Evolutionary conservation across 192 early-diverging fungal species (phyloP).

Genomic region (Lobulomyces angularis): DNA sequence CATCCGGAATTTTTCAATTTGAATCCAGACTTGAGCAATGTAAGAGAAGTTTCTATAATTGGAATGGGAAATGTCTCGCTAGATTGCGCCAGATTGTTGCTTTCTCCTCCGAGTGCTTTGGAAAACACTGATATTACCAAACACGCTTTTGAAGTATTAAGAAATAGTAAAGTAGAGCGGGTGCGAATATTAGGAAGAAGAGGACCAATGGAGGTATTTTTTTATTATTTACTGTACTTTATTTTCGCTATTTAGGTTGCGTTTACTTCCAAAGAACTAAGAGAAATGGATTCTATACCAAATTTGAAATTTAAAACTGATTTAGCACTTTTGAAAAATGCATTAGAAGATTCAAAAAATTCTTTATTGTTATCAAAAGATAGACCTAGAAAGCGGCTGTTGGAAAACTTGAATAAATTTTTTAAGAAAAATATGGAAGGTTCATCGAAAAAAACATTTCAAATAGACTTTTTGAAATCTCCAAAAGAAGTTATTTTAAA

Average conservation of each 20-base stretch:
- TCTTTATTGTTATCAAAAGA: slow-evolving; percentile 23
- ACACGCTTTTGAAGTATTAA: slow-evolving; percentile 51
- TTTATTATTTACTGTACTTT: slow-evolving; percentile 4
- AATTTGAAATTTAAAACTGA: slow-evolving; percentile 52
- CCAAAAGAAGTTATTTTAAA: slow-evolving; percentile 41
- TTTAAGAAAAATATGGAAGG: slow-evolving; percentile 36
- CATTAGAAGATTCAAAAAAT: slow-evolving; percentile 29
- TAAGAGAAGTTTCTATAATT: too few relatives aligned
- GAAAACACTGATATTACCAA: slow-evolving; percentile 76
- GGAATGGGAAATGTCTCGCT: slow-evolving; percentile 93
- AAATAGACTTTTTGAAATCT: slow-evolving; percentile 58
- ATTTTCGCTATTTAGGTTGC: slow-evolving; percentile 34
- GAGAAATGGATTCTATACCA: slow-evolving; percentile 78
- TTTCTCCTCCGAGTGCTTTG: slow-evolving; percentile 57
- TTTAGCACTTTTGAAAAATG: slow-evolving; percentile 30
- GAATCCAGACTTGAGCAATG: slow-evolving; percentile 42
- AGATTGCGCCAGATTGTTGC: slow-evolving; percentile 77
- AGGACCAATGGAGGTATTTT: slow-evolving; percentile 74
- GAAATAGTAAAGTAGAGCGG: slow-evolving; percentile 57
- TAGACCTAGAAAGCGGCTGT: slow-evolving; percentile 68
- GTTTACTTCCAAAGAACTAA: slow-evolving; percentile 91
- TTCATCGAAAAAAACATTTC: slow-evolving; percentile 41
- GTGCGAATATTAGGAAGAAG: slow-evolving; percentile 81
- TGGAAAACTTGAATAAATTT: slow-evolving; percentile 52
- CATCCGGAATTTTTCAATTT: slow-evolving; percentile 52